Evolutionary conservation across 2,329 filamentous ascomycete genomes (phyloP).

Genomic region (Penicillium sp.): DNA sequence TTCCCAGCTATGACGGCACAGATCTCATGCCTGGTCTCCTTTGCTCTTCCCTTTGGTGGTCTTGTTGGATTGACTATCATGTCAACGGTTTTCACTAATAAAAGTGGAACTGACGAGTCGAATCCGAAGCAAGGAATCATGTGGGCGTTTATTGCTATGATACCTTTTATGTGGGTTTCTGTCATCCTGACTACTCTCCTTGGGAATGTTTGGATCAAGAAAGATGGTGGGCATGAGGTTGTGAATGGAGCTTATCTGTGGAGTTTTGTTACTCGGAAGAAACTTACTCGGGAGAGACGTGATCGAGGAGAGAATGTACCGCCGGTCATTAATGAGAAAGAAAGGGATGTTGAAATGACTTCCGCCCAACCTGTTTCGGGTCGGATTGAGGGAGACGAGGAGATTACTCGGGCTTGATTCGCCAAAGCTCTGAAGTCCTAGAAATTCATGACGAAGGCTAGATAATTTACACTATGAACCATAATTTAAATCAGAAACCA

Average conservation of each 20-base stretch:
- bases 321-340: background rate
- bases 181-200: conserved; percentile 47
- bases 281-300: conserved; percentile 1
- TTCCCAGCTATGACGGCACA: conserved; percentile 60
- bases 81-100: conserved; percentile 69
- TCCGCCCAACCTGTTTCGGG: background rate
- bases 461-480: background rate
- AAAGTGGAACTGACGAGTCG: conserved; percentile 35
- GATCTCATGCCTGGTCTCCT: conserved; percentile 60
- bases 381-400: background rate
- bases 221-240: conserved; percentile 27
- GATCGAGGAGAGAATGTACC: background rate
- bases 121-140: conserved; percentile 57
- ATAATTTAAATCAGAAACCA: background rate
- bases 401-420: background rate
- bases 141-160: conserved; percentile 63
- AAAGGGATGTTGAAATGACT: background rate
- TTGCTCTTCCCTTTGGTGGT: conserved; percentile 63
- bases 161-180: conserved; percentile 58
- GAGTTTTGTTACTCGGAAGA: conserved; percentile 24
- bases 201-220: conserved; percentile 54
- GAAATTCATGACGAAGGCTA: background rate
- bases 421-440: background rate
- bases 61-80: conserved; percentile 67
- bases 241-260: conserved; percentile 33